These are phyloP conservation scores for Chlamydomonas sphaeroides DNA, from an alignment of 139 green algal species.

Conservation along the genomic window DNA sequence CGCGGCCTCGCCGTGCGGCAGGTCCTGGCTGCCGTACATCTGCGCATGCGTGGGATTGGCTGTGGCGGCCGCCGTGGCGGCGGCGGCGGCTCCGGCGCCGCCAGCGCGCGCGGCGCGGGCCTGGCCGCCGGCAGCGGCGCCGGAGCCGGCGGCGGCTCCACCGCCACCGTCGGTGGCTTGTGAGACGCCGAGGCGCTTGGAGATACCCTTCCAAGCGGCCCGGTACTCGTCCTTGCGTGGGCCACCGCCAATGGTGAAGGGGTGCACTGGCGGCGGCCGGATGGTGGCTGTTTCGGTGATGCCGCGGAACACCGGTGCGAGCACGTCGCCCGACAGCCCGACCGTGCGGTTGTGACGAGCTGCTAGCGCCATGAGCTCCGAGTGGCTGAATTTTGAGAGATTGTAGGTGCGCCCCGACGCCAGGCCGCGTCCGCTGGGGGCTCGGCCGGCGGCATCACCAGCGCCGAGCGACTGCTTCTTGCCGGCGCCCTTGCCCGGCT, in stretches of 20 bases:
- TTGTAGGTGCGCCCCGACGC: background rate
- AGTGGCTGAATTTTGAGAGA: background rate
- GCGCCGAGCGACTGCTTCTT: background rate
- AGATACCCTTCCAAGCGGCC: conserved; percentile 16
- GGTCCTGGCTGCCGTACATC: conserved; percentile 6
- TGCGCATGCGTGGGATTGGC: conserved; percentile 8
- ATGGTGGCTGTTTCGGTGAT: conserved; percentile 2
- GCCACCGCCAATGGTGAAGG: conserved; percentile 19
- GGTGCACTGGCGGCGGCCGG: background rate
- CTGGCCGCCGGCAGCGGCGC: too few relatives aligned
- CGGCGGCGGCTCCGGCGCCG: background rate
- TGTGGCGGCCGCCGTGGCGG: background rate
- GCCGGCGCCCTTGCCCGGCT: background rate
- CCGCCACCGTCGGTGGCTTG: too few relatives aligned
- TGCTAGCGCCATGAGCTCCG: conserved; percentile 9
- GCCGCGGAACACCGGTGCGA: conserved; percentile 3
- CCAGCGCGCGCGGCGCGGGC: too few relatives aligned
- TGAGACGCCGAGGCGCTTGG: conserved; percentile 3
- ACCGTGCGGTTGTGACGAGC: conserved; percentile 3
- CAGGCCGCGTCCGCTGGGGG: background rate
- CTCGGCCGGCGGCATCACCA: background rate
- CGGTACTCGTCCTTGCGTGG: conserved; percentile 37
- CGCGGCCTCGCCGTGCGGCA: background rate
- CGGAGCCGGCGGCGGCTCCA: too few relatives aligned
- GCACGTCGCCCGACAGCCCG: conserved; percentile 11